These are phyloP conservation scores for Tylopilus sp. DNA, from an alignment of 768 basidiomycete genomes.

Conservation along the genomic window DNA sequence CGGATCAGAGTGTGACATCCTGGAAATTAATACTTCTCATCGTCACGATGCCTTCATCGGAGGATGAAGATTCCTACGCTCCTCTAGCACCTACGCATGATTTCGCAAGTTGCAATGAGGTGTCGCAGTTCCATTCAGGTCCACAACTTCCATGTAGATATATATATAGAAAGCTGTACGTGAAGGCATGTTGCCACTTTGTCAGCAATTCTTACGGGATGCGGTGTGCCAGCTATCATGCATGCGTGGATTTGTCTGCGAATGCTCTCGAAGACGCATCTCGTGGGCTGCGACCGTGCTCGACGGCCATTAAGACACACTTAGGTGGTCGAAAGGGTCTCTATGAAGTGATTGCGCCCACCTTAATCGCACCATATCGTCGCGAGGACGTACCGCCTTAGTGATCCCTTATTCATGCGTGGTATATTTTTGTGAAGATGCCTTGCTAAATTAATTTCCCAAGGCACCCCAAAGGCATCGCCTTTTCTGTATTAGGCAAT, in stretches of 20 bases:
- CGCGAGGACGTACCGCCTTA: slow-evolving; percentile 22
- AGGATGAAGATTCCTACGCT: too few relatives aligned
- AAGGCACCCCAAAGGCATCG: slow-evolving; percentile 21
- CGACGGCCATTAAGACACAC: not conserved
- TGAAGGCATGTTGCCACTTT: not conserved
- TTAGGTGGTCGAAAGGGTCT: not conserved
- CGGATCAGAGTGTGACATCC: too few relatives aligned
- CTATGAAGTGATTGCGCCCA: slow-evolving; percentile 21
- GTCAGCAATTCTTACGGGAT: not conserved
- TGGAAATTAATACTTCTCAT: too few relatives aligned
- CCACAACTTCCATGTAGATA: too few relatives aligned
- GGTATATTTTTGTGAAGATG: slow-evolving; percentile 13
- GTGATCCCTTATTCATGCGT: slow-evolving; percentile 18
- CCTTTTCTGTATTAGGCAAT: slow-evolving; percentile 25
- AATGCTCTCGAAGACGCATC: not conserved
- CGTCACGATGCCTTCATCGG: too few relatives aligned
- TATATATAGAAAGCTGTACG: not conserved
- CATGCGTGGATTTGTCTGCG: not conserved
- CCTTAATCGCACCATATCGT: slow-evolving; percentile 13
- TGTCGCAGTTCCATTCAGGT: too few relatives aligned
- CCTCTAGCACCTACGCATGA: too few relatives aligned
- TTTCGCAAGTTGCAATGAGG: too few relatives aligned
- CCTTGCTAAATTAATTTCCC: slow-evolving; percentile 22
- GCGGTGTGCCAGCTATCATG: not conserved
- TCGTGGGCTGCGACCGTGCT: not conserved